These are phyloP conservation scores for Violaceomyces palustris DNA, from an alignment of 1,284 basidiomycete genomes.

Conservation along the genomic window DNA sequence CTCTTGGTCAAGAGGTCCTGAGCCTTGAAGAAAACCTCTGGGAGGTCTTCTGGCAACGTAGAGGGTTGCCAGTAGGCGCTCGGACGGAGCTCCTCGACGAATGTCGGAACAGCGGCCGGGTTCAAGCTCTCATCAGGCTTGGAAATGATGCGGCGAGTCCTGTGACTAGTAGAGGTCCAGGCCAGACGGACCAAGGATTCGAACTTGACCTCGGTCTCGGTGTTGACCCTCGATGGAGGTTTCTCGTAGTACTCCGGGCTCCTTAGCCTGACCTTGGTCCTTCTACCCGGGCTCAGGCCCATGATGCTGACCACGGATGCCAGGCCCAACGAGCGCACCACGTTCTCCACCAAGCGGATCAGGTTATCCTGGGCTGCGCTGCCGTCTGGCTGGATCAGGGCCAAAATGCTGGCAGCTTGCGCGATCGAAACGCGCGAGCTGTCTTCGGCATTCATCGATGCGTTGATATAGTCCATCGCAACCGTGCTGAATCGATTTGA, in stretches of 20 bases:
- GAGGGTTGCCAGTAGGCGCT: slow-evolving; percentile 33
- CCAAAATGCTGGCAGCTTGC: slow-evolving; percentile 30
- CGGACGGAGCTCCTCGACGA: slow-evolving; percentile 16
- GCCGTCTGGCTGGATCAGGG: slow-evolving; percentile 21
- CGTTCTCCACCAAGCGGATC: slow-evolving; percentile 18
- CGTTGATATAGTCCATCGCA: slow-evolving; percentile 20
- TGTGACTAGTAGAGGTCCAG: slow-evolving; percentile 27
- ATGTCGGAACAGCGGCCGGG: slow-evolving; percentile 15
- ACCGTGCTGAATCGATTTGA: slow-evolving; percentile 9
- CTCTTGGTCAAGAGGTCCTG: slow-evolving; percentile 27
- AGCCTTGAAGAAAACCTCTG: slow-evolving; percentile 27
- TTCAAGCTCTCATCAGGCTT: slow-evolving; percentile 18
- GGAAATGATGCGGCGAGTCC: slow-evolving; percentile 24
- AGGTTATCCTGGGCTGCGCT: slow-evolving; percentile 16
- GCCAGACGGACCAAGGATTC: slow-evolving; percentile 26
- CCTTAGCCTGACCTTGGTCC: too few relatives aligned
- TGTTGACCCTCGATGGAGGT: slow-evolving; percentile 14
- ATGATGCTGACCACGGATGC: slow-evolving; percentile 9
- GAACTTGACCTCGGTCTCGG: slow-evolving; percentile 32
- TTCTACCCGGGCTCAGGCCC: too few relatives aligned
- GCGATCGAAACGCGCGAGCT: slow-evolving; percentile 2
- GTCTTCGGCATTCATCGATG: slow-evolving; percentile 9
- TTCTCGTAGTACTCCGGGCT: slow-evolving; percentile 24
- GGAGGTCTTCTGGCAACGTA: slow-evolving; percentile 14
- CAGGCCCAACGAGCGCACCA: slow-evolving; percentile 14